phyloP scores from a whole-genome alignment of 1,284 basidiomycete genomes.

The Tilletia walkeri region DNA sequence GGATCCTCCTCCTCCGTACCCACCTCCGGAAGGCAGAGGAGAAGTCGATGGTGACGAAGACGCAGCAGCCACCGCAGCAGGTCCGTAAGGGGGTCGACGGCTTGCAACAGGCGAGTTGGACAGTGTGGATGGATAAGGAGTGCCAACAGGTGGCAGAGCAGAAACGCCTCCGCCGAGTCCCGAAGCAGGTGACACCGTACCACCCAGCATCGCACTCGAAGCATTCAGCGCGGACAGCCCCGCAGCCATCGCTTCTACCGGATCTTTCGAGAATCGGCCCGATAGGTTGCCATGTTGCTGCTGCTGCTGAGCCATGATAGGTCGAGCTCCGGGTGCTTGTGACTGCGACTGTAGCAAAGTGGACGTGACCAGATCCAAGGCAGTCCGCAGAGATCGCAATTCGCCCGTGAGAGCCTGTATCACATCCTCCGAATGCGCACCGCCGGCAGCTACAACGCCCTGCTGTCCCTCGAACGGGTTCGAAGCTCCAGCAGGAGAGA shows the following conservation, averaged over 20 bases:
- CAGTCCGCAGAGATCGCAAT: conserved; percentile 6
- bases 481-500: background rate
- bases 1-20: background rate
- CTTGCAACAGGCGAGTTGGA: conserved; percentile 5
- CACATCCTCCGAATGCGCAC: background rate
- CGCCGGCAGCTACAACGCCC: background rate
- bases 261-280: no score
- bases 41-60: background rate
- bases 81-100: background rate
- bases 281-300: background rate
- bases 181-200: no score
- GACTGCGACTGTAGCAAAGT: background rate
- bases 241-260: background rate
- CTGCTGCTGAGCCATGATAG: background rate
- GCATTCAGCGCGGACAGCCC: no score
- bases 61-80: background rate
- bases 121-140: background rate
- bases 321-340: background rate
- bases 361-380: conserved; percentile 5
- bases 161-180: no score
- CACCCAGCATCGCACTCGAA: no score
- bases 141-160: background rate
- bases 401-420: conserved; percentile 11
- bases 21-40: background rate
- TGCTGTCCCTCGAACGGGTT: background rate